Conservation (phyloP, 1,139 yeast genomes). For the Yamadazyma pseudoaaseri region DNA sequence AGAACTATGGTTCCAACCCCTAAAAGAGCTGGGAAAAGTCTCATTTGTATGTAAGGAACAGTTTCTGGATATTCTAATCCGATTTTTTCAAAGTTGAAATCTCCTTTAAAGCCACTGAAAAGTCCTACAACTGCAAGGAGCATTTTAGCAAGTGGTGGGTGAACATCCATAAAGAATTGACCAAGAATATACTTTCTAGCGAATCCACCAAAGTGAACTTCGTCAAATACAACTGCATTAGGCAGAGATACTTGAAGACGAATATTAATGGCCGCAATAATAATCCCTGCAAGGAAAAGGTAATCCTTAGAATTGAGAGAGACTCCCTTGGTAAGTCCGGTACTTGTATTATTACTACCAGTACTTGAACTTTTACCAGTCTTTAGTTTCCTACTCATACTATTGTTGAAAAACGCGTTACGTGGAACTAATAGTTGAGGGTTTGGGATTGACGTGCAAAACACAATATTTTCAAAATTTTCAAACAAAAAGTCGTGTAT, state of each 20-base stretch:
- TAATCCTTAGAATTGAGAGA: conserved; percentile 21
- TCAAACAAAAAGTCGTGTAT: not conserved
- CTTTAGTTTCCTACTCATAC: not conserved
- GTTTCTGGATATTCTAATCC: conserved; percentile 61
- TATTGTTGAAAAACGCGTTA: not conserved
- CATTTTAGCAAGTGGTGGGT: conserved; percentile 92
- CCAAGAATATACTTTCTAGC: conserved; percentile 74
- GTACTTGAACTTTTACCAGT: not conserved
- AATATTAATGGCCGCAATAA: conserved; percentile 52
- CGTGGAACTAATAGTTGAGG: conserved; percentile 13
- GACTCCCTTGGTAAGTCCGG: not conserved
- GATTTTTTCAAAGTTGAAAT: conserved; percentile 68
- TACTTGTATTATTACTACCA: too few relatives aligned
- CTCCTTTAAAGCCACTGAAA: conserved; percentile 75
- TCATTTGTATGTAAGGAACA: conserved; percentile 79
- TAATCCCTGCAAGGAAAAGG: conserved; percentile 43
- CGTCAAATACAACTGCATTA: conserved; percentile 37
- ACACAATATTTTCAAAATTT: too few relatives aligned
- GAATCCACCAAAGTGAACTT: conserved; percentile 65
- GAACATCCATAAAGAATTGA: conserved; percentile 84
- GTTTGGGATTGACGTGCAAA: conserved; percentile 14
- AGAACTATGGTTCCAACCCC: conserved; percentile 81
- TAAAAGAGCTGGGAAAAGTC: conserved; percentile 77
- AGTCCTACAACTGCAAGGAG: conserved; percentile 74
- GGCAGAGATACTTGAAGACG: conserved; percentile 35